Base-by-base conservation (phyloP, 129 eudicot species). In the Ambrosia artemisiifolia region DNA sequence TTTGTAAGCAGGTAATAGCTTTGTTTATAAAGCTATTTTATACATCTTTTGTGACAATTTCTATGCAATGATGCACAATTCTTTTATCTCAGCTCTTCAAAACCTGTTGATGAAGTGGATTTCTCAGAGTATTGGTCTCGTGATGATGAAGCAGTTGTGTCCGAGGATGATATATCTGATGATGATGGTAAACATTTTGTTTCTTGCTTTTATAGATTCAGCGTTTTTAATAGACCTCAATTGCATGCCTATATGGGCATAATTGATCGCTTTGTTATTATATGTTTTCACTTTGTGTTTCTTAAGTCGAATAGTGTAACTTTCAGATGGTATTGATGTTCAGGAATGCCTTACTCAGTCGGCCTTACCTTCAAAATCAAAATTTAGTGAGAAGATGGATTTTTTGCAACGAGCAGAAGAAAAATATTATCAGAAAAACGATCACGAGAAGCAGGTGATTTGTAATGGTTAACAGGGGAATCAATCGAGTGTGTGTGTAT, bases 111-210 rank as follows among this genome's bases (percentile, higher is more conserved):
- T 71, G 91, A 73, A 44, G 82, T 69, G 54, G 87, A 80, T 55
- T 57, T 74, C 65, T 87, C 96, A 51, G 98, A 93, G 70, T 93
- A 85, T 73, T 93, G 98, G 98, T 82, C 86, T 67, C 91, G 88
- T 61, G 92, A 86, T 72, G 95, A 90, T 44, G 88, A 82, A 63
- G 85, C 78, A 56, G 68, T 78, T 79, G 83, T 70, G 47, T 84
- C 95, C 19, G 98, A 90, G 67, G 96, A 90, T 67, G 98, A 93
- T 74, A 87, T 93, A 78, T 90, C 96, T 55, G 95, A 90, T 84
- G 83, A 88, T 57, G 95, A 93, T 75, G 96, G 98, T 90, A 85
- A 40, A 69, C 20, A 48, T 55, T 71, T 63, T n/a, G n/a, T n/a
- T 30, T 34, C 40, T 20, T 49, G 50, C 20, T 72, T 47, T 54